phyloP scores from a whole-genome alignment of 257 asterid species.

The Linderniella brevidens region DNA sequence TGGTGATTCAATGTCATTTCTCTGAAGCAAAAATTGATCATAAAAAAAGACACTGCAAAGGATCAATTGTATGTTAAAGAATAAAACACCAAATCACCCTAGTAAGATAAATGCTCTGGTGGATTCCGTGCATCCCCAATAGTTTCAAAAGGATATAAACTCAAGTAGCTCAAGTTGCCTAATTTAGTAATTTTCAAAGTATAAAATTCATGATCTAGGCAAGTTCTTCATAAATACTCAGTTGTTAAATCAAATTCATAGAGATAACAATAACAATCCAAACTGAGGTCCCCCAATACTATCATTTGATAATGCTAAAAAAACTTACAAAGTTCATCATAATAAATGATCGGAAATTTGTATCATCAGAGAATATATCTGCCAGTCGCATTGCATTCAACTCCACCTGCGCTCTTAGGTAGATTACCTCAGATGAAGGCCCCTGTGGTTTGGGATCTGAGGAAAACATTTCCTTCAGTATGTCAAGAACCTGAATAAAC shows the following conservation, averaged over 20 bases:
- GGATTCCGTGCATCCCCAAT: too few species aligned
- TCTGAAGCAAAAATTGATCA: too few species aligned
- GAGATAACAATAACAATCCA: neutral
- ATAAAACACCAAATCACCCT: too few species aligned
- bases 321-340: slow-evolving; percentile 67
- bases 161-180: too few species aligned
- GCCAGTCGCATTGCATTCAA: slow-evolving; percentile 90
- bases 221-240: neutral
- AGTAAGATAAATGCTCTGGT: too few species aligned
- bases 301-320: neutral
- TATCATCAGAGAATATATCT: slow-evolving; percentile 91
- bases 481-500: slow-evolving; percentile 54
- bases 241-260: slow-evolving; percentile 5
- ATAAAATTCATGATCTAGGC: too few species aligned
- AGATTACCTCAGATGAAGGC: slow-evolving; percentile 28
- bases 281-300: neutral
- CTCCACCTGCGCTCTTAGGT: slow-evolving; percentile 81
- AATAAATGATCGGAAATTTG: slow-evolving; percentile 73
- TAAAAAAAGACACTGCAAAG: too few species aligned
- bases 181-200: too few species aligned
- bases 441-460: slow-evolving; percentile 25
- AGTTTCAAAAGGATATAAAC: too few species aligned
- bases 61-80: too few species aligned
- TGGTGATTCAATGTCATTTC: too few species aligned
- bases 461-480: slow-evolving; percentile 74